Evolutionary conservation across 2,329 filamentous ascomycete species (phyloP).

Genomic region (Thelonectria discophora): DNA sequence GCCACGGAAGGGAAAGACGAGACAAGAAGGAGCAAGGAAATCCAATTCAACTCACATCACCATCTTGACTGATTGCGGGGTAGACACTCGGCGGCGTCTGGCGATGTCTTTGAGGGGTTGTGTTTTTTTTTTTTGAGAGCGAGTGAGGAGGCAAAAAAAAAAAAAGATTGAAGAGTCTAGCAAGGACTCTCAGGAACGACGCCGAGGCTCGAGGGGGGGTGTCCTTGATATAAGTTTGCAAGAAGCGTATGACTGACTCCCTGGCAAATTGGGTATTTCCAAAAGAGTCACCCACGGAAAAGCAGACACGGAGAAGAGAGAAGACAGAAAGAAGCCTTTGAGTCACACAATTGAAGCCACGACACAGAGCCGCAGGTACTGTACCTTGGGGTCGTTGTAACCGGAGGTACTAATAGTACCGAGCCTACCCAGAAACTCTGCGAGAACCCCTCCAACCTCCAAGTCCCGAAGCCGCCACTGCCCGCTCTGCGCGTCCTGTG

Average conservation of each 20-base stretch:
- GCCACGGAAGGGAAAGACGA: background rate
- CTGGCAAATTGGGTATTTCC: background rate
- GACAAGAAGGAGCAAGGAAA: background rate
- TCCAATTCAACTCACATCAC: conserved; percentile 22
- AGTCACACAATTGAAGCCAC: conserved; percentile 12
- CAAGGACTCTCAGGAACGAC: background rate
- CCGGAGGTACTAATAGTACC: background rate
- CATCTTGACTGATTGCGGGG: conserved; percentile 15
- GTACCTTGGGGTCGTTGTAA: background rate
- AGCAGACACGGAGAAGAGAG: background rate
- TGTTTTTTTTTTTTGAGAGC: background rate
- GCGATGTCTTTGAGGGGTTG: background rate
- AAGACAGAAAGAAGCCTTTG: background rate
- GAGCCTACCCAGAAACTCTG: background rate
- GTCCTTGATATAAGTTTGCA: conserved; percentile 1
- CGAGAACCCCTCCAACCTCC: background rate
- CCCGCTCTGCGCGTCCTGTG: background rate
- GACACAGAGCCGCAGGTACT: background rate
- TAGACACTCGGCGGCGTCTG: conserved; percentile 11
- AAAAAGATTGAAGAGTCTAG: conserved; percentile 1
- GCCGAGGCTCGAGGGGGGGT: background rate
- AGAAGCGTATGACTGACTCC: background rate
- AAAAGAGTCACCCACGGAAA: conserved; percentile 4
- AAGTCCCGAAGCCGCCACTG: conserved; percentile 7
- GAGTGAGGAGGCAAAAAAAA: background rate